phyloP scores from a whole-genome alignment of 805 yeast species.

The Saccharomycopsis babjevae region DNA sequence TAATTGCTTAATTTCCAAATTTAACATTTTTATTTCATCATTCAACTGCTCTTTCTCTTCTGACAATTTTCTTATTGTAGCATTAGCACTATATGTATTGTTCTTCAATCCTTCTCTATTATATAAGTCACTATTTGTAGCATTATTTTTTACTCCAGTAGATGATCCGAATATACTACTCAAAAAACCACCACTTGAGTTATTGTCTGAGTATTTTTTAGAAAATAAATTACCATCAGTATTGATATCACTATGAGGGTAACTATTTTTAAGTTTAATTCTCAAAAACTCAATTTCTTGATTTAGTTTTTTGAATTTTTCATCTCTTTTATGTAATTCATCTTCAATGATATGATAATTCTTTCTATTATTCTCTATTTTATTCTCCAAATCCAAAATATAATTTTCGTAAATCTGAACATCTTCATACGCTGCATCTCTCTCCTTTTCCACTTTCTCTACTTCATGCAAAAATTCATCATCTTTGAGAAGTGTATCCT shows the following conservation, averaged over 20 bases:
- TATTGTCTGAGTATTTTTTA: constrained; percentile 4
- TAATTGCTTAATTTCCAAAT: constrained; percentile 28
- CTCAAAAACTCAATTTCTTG: constrained; percentile 26
- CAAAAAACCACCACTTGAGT: constrained; percentile 10
- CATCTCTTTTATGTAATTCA: constrained; percentile 20
- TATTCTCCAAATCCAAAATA: constrained; percentile 25
- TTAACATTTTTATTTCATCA: constrained; percentile 29
- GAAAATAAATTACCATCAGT: not conserved
- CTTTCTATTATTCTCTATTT: constrained; percentile 21
- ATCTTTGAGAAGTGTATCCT: constrained; percentile 7
- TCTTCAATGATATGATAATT: constrained; percentile 20
- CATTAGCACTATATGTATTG: constrained; percentile 19
- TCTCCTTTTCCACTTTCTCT: constrained; percentile 24
- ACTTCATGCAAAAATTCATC: constrained; percentile 24
- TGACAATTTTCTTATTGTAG: constrained; percentile 21
- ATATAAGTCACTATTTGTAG: not conserved
- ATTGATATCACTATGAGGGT: constrained; percentile 5
- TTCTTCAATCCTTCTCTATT: not conserved
- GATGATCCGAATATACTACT: constrained; percentile 12
- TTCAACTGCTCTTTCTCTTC: constrained; percentile 25
- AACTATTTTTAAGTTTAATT: constrained; percentile 18
- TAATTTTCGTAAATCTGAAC: constrained; percentile 21
- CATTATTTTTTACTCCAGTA: not conserved
- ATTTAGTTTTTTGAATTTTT: constrained; percentile 21
- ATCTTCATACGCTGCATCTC: constrained; percentile 15